Evolutionary conservation across 768 basidiomycete species (phyloP), one percentile per base, ranked within the genome.

Genomic region (Mycena galericulata): DNA sequence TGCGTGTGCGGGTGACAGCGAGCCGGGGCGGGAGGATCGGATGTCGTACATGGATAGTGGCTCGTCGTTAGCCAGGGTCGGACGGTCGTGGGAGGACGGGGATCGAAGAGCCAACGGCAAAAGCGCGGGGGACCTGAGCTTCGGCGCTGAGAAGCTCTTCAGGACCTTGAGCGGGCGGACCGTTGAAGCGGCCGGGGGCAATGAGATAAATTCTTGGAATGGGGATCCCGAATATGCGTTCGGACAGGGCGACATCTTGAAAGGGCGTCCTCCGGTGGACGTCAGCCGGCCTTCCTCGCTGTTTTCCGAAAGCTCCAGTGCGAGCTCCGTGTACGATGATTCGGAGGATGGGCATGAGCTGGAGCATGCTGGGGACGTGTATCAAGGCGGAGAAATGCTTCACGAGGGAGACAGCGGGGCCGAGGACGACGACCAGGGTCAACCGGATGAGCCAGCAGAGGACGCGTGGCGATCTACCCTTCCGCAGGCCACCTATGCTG

Each of bases 101-200:
- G 80, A 80, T 12, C 22, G 72, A 50, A 34, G 38, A 53, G 34
- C 63, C 36, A 29, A 58, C 20, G 38, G 59, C 22, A n/a, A 67
- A 36, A 50, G 65, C 40, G 62, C 43, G 30, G 53, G 55, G 7
- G 77, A 78, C 57, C 62, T 85, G 62, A 88, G 86, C 64, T 72
- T 75, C n/a, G 87, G 84, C 14, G 86, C 87, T 2, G 83, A 86
- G 65, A 84, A 79, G 34, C 74, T 88, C 46, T 85, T 89, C 65
- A 79, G 78, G 62, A 79, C 78, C 29, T 69, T 87, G 50, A 80
- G 79, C 57, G 75, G 75, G 27, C 65, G 70, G 70, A 29, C 64
- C 49, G 60, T 72, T 46, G 55, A 75, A 54, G 69, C n/a, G n/a
- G n/a, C n/a, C n/a, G n/a, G 73, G 51, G 34, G 22, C 22, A 34